Evolutionary conservation across 345 rosid species (phyloP).

Genomic region (Gossypium stocksii): DNA sequence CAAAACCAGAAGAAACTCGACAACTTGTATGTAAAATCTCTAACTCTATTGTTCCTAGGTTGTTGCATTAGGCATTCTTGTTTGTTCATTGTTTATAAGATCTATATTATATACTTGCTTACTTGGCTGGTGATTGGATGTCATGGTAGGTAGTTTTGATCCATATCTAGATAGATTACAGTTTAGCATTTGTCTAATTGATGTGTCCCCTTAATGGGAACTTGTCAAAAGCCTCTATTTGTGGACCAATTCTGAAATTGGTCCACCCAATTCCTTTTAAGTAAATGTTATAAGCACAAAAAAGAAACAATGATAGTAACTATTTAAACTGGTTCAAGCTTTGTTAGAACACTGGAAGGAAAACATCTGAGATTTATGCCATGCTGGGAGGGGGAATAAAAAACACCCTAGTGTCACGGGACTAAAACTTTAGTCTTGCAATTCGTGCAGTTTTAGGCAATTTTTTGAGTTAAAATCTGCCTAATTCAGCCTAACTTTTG

Average conservation of each 20-base stretch:
- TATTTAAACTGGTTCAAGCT: neutral
- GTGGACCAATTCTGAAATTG: neutral
- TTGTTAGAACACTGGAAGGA: neutral
- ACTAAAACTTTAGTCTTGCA: too few species aligned
- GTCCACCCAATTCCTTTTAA: neutral
- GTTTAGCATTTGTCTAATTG: neutral
- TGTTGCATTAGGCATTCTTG: neutral
- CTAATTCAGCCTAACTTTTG: too few species aligned
- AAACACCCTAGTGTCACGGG: neutral
- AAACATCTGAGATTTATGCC: neutral
- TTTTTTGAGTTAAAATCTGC: too few species aligned
- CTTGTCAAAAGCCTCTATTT: neutral
- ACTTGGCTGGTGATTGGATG: slow-evolving; percentile 8
- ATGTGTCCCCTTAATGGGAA: slow-evolving; percentile 2
- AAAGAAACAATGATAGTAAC: neutral
- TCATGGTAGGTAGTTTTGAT: neutral
- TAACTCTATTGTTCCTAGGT: neutral
- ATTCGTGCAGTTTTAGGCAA: too few species aligned
- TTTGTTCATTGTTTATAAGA: neutral
- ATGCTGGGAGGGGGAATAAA: slow-evolving; percentile 3
- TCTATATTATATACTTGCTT: neutral
- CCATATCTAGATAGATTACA: neutral
- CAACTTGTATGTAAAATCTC: slow-evolving; percentile 65
- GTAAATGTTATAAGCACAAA: neutral
- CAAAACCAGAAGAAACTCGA: slow-evolving; percentile 94